phyloP scores from a whole-genome alignment of 306 rosid species.

The Cucumis melo region DNA sequence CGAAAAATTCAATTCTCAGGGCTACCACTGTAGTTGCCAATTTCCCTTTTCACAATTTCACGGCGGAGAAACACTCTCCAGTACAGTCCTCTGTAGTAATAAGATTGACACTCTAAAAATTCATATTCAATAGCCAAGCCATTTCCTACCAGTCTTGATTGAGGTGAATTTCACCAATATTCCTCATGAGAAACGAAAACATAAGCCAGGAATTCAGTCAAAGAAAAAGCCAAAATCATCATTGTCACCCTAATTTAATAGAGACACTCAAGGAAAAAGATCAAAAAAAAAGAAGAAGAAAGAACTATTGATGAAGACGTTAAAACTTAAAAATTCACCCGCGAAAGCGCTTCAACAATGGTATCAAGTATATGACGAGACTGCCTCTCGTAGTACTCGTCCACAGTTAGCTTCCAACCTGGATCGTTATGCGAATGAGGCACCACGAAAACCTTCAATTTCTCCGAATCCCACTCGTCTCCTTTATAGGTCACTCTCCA shows the following conservation, averaged over 20 bases:
- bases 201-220: neutral
- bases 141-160: neutral
- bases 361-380: slow-evolving; percentile 80
- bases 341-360: slow-evolving; percentile 63
- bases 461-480: slow-evolving; percentile 88
- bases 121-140: neutral
- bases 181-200: neutral
- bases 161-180: neutral
- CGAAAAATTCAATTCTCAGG: neutral
- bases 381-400: slow-evolving; percentile 76
- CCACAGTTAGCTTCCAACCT: slow-evolving; percentile 94
- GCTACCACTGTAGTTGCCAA: neutral
- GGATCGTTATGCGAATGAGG: slow-evolving; percentile 99
- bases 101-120: neutral
- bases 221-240: neutral
- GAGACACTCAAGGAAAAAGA: neutral
- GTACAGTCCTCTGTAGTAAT: neutral
- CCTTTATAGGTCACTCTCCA: slow-evolving; percentile 79
- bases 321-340: slow-evolving; percentile 28
- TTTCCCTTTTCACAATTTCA: neutral
- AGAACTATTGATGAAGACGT: neutral
- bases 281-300: neutral
- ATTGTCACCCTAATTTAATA: neutral
- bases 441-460: slow-evolving; percentile 73
- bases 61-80: neutral